Evolutionary conservation across 805 yeast species (phyloP).

Genomic region (Pichia deserticola): DNA sequence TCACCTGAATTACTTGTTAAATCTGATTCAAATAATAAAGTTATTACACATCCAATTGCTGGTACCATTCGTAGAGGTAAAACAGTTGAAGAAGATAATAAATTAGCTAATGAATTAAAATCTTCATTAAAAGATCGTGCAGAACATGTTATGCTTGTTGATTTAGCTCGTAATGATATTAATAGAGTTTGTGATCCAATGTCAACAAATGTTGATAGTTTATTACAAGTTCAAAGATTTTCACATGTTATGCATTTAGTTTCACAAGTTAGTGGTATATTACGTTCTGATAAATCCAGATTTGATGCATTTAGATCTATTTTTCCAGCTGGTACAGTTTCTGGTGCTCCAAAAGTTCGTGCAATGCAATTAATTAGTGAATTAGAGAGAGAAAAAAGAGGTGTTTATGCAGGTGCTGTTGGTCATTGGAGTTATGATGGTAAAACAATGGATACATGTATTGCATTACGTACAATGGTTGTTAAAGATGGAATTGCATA

Average conservation of each 20-base stretch:
- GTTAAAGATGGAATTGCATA: slow-evolving; percentile 85
- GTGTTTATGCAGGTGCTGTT: slow-evolving; percentile 98
- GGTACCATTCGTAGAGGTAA: slow-evolving; percentile 91
- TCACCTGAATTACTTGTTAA: slow-evolving; percentile 92
- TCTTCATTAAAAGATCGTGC: slow-evolving; percentile 87
- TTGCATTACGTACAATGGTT: slow-evolving; percentile 96
- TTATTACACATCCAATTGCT: slow-evolving; percentile 95
- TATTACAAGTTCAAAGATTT: slow-evolving; percentile 85
- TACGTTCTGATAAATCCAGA: slow-evolving; percentile 76
- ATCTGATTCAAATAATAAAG: slow-evolving; percentile 60
- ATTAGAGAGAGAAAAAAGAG: slow-evolving; percentile 85
- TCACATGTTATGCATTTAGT: slow-evolving; percentile 97
- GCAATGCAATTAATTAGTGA: slow-evolving; percentile 95
- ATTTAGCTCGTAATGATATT: slow-evolving; percentile 92
- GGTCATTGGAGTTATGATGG: slow-evolving; percentile 97
- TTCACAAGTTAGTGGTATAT: slow-evolving; percentile 87
- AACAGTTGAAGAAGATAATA: slow-evolving; percentile 87
- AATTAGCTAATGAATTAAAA: slow-evolving; percentile 64
- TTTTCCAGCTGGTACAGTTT: slow-evolving; percentile 98
- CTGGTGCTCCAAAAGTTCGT: slow-evolving; percentile 95
- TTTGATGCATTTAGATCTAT: slow-evolving; percentile 97
- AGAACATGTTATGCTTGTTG: slow-evolving; percentile 98
- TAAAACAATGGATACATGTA: slow-evolving; percentile 94
- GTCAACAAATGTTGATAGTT: slow-evolving; percentile 78
- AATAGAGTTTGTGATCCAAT: slow-evolving; percentile 89